Evolutionary conservation across 179 eudicot species (phyloP).

Genomic region (Corrigiola litoralis): DNA sequence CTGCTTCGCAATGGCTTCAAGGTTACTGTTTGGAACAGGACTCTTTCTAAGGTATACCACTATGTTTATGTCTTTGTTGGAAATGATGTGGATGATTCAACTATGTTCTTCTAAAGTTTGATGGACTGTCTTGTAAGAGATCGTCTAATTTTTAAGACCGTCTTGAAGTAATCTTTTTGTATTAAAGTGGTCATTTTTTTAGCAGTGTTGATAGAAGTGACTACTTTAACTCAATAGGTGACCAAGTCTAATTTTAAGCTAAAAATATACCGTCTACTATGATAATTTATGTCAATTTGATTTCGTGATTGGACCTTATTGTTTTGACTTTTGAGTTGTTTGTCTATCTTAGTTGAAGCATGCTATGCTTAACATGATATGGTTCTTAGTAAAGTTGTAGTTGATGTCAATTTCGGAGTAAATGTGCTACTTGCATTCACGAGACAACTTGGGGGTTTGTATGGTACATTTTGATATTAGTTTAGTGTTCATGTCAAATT

Average conservation of each 20-base stretch:
- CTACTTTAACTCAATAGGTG: too few species aligned
- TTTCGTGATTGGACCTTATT: neutral
- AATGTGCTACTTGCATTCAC: neutral
- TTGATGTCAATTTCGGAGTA: neutral
- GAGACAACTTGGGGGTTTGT: neutral
- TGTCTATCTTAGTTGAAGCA: neutral
- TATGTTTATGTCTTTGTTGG: neutral
- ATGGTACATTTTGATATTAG: too few species aligned
- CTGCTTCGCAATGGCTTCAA: constrained; percentile 75
- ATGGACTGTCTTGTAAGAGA: too few species aligned
- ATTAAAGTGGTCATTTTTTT: too few species aligned
- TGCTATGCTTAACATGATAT: neutral
- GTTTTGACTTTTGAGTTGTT: neutral
- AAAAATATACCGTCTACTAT: too few species aligned
- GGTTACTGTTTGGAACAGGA: constrained; percentile 93
- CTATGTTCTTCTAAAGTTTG: too few species aligned
- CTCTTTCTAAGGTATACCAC: constrained; percentile 80
- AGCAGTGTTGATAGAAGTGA: too few species aligned
- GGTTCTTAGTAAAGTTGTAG: neutral
- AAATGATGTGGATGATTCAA: neutral
- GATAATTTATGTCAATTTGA: too few species aligned
- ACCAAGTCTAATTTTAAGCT: too few species aligned
- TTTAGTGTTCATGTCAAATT: neutral
- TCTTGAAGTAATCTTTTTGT: too few species aligned
- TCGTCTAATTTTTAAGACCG: too few species aligned